phyloP scores from a whole-genome alignment of 2,329 filamentous ascomycete species.

The Kalmusia sp. region DNA sequence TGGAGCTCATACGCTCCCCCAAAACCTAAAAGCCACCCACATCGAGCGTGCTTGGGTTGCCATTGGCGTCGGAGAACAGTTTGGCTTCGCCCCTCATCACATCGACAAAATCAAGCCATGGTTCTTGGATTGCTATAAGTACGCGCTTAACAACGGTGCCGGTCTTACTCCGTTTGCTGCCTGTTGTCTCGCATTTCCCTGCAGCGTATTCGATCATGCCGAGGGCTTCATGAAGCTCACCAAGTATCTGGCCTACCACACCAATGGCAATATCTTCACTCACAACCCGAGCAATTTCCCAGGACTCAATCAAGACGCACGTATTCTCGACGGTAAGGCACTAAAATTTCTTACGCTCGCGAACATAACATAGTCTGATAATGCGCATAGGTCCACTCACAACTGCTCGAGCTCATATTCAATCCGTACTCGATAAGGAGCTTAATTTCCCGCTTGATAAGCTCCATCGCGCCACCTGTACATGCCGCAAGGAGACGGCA shows the following conservation, averaged over 20 bases:
- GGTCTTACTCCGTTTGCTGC: conserved; percentile 17
- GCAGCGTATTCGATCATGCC: conserved; percentile 22
- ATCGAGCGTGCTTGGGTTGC: conserved; percentile 20
- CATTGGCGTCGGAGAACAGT: conserved; percentile 19
- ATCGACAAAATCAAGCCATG: conserved; percentile 20
- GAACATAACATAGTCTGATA: too few species aligned
- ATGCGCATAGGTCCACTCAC: conserved; percentile 21
- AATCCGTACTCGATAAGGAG: conserved; percentile 16
- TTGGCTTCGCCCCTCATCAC: conserved; percentile 17
- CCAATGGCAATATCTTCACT: conserved; percentile 15
- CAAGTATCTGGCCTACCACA: conserved; percentile 25
- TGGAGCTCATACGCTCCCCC: conserved; percentile 12
- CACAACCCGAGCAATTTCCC: conserved; percentile 17
- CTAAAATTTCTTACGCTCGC: not conserved
- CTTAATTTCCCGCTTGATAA: conserved; percentile 19
- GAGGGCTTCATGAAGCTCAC: conserved; percentile 29
- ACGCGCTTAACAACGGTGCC: conserved; percentile 12
- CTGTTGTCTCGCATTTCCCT: conserved; percentile 19
- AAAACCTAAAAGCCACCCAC: conserved; percentile 16
- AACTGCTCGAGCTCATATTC: conserved; percentile 18
- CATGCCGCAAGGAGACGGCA: conserved; percentile 23
- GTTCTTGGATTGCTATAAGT: conserved; percentile 19
- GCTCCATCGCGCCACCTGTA: conserved; percentile 18
- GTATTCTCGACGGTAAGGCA: conserved; percentile 20
- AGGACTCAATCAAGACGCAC: conserved; percentile 12